Evolutionary conservation across 768 basidiomycete genomes (phyloP), one percentile per base, ranked within the genome.

Genomic region (Trametes cingulata): DNA sequence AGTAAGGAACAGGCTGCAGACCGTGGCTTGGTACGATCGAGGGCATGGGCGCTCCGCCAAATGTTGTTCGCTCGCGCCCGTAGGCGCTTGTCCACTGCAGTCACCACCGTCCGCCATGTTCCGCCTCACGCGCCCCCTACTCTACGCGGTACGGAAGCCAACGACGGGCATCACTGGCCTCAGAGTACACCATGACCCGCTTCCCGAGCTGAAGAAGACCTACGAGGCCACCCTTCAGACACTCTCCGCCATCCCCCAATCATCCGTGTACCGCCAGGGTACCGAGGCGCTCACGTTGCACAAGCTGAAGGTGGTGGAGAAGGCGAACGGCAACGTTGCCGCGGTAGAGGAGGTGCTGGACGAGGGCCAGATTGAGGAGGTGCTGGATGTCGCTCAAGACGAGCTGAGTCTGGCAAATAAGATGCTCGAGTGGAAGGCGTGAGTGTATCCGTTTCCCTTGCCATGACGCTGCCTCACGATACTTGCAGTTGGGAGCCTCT

Each of bases 381-480:
- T 90, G 35, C 68, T 98, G 67, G 82, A 85, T 65, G 85, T 91
- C 73, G 95, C 95, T 12, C 76, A 85, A 65, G 90, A 90, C 69
- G 95, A 98, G 74, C 77, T 93, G 56, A 78, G 77, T 56, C 78
- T 98, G 39, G 91, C 81, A 5, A 77, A 77, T 33, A 91, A 91
- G 75, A 91, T 97, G 88, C 70, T 88, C n/a, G 89, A 95, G 70
- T 98, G 93, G 94, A 96, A 95, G 77, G 84, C 91, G 95, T 98
- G 73, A 73, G 94, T 88, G 53, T n/a, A 19, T 53, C 50, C 49
- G 41, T 46, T 27, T 51, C 19, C 8, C 62, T 5, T 47, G 40
- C 60, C 37, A 59, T 55, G 41, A 58, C 54, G 57, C 22, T 57
- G 51, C 45, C 55, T 59, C 36, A 41, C 36, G 33, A 49, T 14